Evolutionary conservation across 2,329 filamentous ascomycete genomes (phyloP).

Genomic region (Diaporthe helianthi): DNA sequence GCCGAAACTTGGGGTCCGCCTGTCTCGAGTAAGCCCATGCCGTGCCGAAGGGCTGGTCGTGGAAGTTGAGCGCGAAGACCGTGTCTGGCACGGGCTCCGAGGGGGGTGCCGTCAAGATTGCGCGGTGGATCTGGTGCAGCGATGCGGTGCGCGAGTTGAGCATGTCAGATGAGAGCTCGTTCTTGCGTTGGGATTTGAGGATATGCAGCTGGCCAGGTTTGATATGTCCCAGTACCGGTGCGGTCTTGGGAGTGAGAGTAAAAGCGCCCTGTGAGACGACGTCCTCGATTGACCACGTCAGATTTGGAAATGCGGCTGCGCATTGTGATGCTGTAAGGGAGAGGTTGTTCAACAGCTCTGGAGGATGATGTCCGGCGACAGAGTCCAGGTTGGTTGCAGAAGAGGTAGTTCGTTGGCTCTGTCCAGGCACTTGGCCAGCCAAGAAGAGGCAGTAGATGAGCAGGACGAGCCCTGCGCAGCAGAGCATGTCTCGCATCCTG

Average conservation of each 20-base stretch:
- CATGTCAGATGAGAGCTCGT: constrained; percentile 54
- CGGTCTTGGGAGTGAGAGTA: constrained; percentile 46
- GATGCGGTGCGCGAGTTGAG: constrained; percentile 56
- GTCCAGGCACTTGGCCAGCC: constrained; percentile 22
- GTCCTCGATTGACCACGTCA: constrained; percentile 55
- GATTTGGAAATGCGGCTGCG: constrained; percentile 51
- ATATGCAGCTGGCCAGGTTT: constrained; percentile 54
- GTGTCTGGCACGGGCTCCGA: constrained; percentile 54
- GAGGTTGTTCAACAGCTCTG: constrained; percentile 44
- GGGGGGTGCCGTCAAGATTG: constrained; percentile 55
- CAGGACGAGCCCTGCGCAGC: constrained; percentile 36
- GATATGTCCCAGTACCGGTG: constrained; percentile 51
- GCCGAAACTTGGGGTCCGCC: constrained; percentile 45
- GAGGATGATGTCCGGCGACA: constrained; percentile 18
- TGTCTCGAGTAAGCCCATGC: constrained; percentile 57
- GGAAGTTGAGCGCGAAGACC: constrained; percentile 59
- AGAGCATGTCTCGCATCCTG: constrained; percentile 37
- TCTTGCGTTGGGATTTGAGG: constrained; percentile 49
- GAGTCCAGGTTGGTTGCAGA: not conserved
- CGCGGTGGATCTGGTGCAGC: constrained; percentile 60
- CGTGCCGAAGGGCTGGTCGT: constrained; percentile 54
- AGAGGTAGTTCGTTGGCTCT: not conserved
- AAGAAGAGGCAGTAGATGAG: constrained; percentile 40
- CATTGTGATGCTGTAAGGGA: constrained; percentile 54
- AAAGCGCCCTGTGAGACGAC: constrained; percentile 54